Percentiles rank a stretch among this genome's conserved stretches.
These are phyloP conservation scores for Geotrichum klebahnii DNA, from an alignment of 1,139 yeast species.

Conservation along the genomic window DNA sequence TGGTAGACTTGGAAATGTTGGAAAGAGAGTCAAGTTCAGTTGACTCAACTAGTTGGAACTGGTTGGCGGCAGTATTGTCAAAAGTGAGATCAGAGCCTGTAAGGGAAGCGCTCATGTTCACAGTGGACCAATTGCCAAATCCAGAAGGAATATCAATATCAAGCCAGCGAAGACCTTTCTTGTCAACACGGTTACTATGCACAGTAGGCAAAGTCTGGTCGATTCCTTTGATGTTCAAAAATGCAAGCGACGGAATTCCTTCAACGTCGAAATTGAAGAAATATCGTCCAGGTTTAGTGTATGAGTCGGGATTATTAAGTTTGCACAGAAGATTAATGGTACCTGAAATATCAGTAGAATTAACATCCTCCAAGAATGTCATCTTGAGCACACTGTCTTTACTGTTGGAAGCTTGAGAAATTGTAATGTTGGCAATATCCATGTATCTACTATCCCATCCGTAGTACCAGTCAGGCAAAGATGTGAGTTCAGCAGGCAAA, in stretches of 20 bases:
- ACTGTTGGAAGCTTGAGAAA: not conserved
- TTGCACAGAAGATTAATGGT: conserved; percentile 1
- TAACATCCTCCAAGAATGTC: not conserved
- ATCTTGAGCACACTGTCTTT: conserved; percentile 6
- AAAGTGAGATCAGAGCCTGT: too few species aligned
- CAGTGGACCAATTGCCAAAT: conserved; percentile 5
- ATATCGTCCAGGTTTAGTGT: conserved; percentile 3
- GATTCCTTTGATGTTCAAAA: conserved; percentile 1
- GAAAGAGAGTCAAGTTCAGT: conserved; percentile 3
- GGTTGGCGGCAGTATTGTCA: not conserved
- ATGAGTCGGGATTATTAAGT: conserved; percentile 11
- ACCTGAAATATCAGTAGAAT: conserved; percentile 1
- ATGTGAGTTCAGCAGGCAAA: conserved; percentile 11
- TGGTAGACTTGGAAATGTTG: conserved; percentile 1
- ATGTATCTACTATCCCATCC: conserved; percentile 4
- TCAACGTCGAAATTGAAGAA: conserved; percentile 14
- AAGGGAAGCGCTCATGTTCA: not conserved
- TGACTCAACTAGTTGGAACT: conserved; percentile 2
- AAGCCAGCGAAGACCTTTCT: conserved; percentile 11
- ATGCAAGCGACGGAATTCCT: conserved; percentile 1
- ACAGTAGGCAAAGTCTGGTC: conserved; percentile 9
- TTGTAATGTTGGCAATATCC: conserved; percentile 9
- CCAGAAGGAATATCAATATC: conserved; percentile 13
- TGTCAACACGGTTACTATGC: conserved; percentile 5
- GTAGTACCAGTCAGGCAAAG: conserved; percentile 9